A percentile compares a stretch with the other conserved stretches of the same genome.
Evolutionary conservation across 306 rosid genomes (phyloP).

Genomic region (Senna siamea): DNA sequence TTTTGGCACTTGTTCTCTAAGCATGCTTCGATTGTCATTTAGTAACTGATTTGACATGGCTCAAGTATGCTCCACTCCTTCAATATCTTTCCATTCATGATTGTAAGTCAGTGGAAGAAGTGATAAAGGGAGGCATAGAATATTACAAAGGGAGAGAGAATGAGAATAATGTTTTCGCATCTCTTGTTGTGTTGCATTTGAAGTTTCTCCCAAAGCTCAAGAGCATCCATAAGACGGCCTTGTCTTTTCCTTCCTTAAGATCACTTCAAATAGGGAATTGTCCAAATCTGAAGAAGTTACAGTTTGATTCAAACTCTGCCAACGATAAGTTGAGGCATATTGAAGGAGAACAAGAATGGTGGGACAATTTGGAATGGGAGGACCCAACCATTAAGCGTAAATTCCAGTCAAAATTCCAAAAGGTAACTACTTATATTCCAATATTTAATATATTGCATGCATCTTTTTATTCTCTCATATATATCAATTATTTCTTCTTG

Average conservation of each 20-base stretch:
- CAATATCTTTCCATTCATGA: neutral
- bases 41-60: neutral
- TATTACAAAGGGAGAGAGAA: neutral
- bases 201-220: neutral
- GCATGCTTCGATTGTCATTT: no score
- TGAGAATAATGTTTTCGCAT: neutral
- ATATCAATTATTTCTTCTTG: no score
- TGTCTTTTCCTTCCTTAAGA: neutral
- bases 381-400: neutral
- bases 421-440: no score
- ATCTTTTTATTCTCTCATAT: no score
- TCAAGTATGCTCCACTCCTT: neutral
- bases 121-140: neutral
- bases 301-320: neutral
- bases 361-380: constrained; percentile 9
- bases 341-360: neutral
- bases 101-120: neutral
- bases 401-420: neutral
- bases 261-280: rapidly evolving
- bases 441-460: no score
- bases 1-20: no score
- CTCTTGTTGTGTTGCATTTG: neutral
- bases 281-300: neutral
- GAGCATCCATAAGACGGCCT: neutral
- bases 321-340: neutral